Conservation (phyloP, 2,329 filamentous ascomycete species). For the Aureobasidium sp. region DNA sequence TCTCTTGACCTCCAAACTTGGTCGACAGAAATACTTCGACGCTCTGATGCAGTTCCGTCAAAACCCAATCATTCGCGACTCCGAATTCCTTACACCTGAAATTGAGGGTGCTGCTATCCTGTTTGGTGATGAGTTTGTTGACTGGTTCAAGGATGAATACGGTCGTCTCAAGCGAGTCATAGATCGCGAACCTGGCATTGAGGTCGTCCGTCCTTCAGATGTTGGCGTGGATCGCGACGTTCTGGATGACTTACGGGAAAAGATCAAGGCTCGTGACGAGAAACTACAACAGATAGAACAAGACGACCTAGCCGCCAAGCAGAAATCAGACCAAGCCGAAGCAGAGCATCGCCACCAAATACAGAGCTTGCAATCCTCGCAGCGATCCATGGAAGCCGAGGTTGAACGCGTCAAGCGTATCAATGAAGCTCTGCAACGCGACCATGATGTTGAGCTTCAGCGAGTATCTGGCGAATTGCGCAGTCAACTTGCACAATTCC, state of each 20-base stretch:
- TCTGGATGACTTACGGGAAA: slow-evolving; percentile 73
- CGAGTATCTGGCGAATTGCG: slow-evolving; percentile 17
- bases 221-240: slow-evolving; percentile 89
- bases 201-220: slow-evolving; percentile 73
- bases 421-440: slow-evolving; percentile 63
- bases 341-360: slow-evolving; percentile 56
- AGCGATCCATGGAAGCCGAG: slow-evolving; percentile 32
- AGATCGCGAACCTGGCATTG: slow-evolving; percentile 82
- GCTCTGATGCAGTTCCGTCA: slow-evolving; percentile 70
- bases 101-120: slow-evolving; percentile 32
- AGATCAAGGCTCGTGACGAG: slow-evolving; percentile 67
- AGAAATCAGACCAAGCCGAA: slow-evolving; percentile 63
- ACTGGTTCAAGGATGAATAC: slow-evolving; percentile 95
- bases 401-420: slow-evolving; percentile 52
- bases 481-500: slow-evolving; percentile 48
- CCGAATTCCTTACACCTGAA: slow-evolving; percentile 50
- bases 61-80: slow-evolving; percentile 70
- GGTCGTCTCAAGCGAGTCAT: slow-evolving; percentile 76
- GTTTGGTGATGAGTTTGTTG: slow-evolving; percentile 79
- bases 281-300: slow-evolving; percentile 51
- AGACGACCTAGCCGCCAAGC: slow-evolving; percentile 47
- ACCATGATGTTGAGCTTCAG: slow-evolving; percentile 51
- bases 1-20: slow-evolving; percentile 67
- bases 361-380: slow-evolving; percentile 18
- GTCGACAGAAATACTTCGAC: slow-evolving; percentile 81